Evolutionary conservation across 371 early-diverging fungal species (phyloP).

Genomic region (Mortierella sp.): DNA sequence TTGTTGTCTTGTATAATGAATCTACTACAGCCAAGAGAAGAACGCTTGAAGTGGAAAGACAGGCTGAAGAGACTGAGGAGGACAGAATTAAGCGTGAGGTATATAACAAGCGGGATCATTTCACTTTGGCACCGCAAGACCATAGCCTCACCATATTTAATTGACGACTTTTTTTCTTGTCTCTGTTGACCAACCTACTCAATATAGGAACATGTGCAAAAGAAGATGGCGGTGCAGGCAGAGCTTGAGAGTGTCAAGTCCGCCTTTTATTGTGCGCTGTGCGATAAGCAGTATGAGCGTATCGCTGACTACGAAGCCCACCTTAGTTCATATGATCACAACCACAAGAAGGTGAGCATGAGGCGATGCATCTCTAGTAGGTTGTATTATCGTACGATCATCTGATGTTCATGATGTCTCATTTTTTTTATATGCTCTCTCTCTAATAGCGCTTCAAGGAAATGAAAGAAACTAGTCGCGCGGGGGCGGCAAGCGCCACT

Average conservation of each 20-base stretch:
- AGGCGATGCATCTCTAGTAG: background rate
- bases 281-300: slow-evolving; percentile 84
- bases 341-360: slow-evolving; percentile 73
- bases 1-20: slow-evolving; percentile 63
- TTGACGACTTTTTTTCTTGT: slow-evolving; percentile 6
- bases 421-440: background rate
- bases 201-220: slow-evolving; percentile 60
- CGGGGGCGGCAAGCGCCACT: slow-evolving; percentile 48
- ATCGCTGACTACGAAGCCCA: slow-evolving; percentile 83
- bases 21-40: slow-evolving; percentile 74
- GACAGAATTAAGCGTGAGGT: slow-evolving; percentile 44
- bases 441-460: slow-evolving; percentile 77
- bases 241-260: slow-evolving; percentile 75
- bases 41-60: slow-evolving; percentile 66
- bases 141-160: background rate
- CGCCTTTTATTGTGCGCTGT: slow-evolving; percentile 82
- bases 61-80: slow-evolving; percentile 74
- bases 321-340: slow-evolving; percentile 83
- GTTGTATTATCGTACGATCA: background rate
- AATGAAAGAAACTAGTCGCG: slow-evolving; percentile 74
- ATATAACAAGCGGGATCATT: background rate
- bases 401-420: background rate
- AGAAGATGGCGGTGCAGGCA: slow-evolving; percentile 63
- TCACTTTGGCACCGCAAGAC: background rate
- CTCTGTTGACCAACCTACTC: background rate